phyloP scores from a whole-genome alignment of 768 basidiomycete species.

The Dioszegia aurantiaca region DNA sequence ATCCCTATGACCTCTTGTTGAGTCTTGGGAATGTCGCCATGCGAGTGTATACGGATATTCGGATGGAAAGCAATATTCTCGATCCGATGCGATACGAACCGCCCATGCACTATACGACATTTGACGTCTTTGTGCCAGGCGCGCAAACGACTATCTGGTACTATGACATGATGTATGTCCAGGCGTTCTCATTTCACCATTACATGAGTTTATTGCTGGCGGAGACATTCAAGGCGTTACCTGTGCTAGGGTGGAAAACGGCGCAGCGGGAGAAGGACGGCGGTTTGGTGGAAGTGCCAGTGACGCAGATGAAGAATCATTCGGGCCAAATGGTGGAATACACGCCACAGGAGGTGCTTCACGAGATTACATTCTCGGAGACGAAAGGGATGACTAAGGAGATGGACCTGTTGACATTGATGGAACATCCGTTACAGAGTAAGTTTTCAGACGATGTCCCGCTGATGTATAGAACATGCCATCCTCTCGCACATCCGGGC shows the following conservation, averaged over 20 bases:
- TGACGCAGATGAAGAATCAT: not conserved
- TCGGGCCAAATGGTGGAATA: not conserved
- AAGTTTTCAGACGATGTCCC: constrained; percentile 42
- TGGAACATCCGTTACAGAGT: constrained; percentile 90
- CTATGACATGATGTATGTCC: constrained; percentile 19
- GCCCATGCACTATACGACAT: constrained; percentile 15
- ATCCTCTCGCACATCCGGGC: constrained; percentile 77
- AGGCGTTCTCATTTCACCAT: constrained; percentile 42
- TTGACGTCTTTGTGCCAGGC: constrained; percentile 25
- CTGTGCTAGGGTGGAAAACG: constrained; percentile 2
- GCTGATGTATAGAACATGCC: constrained; percentile 26
- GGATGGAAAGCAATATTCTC: constrained; percentile 30
- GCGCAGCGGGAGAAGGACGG: not conserved
- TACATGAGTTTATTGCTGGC: constrained; percentile 37
- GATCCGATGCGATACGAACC: constrained; percentile 29
- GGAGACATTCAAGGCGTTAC: constrained; percentile 25
- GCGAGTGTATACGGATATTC: constrained; percentile 35
- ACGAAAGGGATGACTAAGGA: constrained; percentile 58
- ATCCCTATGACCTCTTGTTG: constrained; percentile 58
- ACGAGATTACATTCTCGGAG: constrained; percentile 54
- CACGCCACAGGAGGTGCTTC: constrained; percentile 61
- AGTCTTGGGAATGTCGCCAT: constrained; percentile 24
- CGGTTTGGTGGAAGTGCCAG: not conserved
- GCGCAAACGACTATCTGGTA: constrained; percentile 24
- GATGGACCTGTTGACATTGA: constrained; percentile 60